Base-by-base conservation (phyloP, 305 asterid genomes). In the Solanum hybrid region DNA sequence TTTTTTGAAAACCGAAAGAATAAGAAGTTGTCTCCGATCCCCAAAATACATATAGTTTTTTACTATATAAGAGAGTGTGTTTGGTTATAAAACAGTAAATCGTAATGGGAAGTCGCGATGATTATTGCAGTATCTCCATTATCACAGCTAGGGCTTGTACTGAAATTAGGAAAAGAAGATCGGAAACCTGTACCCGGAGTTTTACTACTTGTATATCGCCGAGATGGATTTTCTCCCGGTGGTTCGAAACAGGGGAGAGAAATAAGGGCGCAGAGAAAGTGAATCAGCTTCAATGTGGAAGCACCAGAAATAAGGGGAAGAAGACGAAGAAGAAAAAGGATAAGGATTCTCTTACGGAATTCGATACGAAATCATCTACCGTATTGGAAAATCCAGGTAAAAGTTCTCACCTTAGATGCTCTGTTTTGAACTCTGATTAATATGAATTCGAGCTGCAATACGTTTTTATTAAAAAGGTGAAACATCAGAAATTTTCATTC, bases 171-270 rank as follows among this genome's bases (percentile, higher is more conserved):
- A 69, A 37, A 85, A 91, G 73, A 69, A 86, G 80, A 85, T 91
- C 89, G 73, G 87, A 80, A 92, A 93, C 36, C 4, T 89, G 88
- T 86, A 93, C 91, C 91, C 93, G 84, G 90, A 92, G 93, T 9
- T 93, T 94, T 92, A 92, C 93, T 32, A 56, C 75, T 14, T 94
- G 97, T 64, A 87, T 91, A 19, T 92, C 95, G 32, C 97, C 97
- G 1, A 92, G 95, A 92, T 89, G 88, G 87, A 64, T 92, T 87
- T 88, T 94, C 10, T 88, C 92, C 27, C 95, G 95, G 7, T 91
- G 93, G 93, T 88, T 93, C 72, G 89, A 78, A 29, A 76, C 86
- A 17, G 75, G 27, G 60, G 88, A 82, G 78, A 80, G 87, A 78
- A 90, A 89, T 79, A 87, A 90, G 88, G 90, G 34, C 8, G 75